phyloP scores from a whole-genome alignment of 768 basidiomycete species.

The Pilatotrama ljubarskyi region DNA sequence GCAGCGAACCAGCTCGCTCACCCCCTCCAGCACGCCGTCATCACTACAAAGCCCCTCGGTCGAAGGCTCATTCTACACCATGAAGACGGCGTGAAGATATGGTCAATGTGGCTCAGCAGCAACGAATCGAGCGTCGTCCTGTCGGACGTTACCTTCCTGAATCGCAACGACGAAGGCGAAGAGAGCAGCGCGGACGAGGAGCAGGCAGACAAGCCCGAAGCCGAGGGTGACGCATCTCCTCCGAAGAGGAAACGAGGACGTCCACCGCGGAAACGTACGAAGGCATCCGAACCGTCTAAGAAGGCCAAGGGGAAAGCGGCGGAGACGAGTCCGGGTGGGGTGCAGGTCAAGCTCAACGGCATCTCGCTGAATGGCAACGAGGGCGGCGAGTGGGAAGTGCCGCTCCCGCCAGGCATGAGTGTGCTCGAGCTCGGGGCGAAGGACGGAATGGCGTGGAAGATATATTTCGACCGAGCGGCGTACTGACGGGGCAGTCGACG shows the following conservation, averaged over 20 bases:
- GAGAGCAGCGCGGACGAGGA: slow-evolving; percentile 37
- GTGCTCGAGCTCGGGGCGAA: slow-evolving; percentile 73
- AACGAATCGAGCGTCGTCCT: slow-evolving; percentile 60
- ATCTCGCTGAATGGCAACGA: slow-evolving; percentile 43
- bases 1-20: slow-evolving; percentile 9
- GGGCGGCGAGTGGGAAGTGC: slow-evolving; percentile 63
- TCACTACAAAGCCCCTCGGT: slow-evolving; percentile 58
- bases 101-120: slow-evolving; percentile 63
- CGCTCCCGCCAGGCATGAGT: slow-evolving; percentile 57
- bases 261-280: slow-evolving; percentile 24
- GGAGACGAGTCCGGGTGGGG: slow-evolving; percentile 37
- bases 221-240: slow-evolving; percentile 19
- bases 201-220: slow-evolving; percentile 26
- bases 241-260: slow-evolving; percentile 17
- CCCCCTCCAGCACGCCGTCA: slow-evolving; percentile 48
- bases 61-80: slow-evolving; percentile 61
- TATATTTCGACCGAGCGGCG: slow-evolving; percentile 44
- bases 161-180: slow-evolving; percentile 47
- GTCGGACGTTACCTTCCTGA: slow-evolving; percentile 51
- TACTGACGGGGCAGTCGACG: neutral
- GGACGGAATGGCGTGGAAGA: slow-evolving; percentile 69
- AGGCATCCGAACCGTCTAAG: slow-evolving; percentile 11
- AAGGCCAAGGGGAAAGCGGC: slow-evolving; percentile 22
- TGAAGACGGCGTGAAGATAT: slow-evolving; percentile 70
- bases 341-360: slow-evolving; percentile 69